Base-by-base conservation (phyloP, 129 eudicot genomes). In the Pseudognaphalium luteoalbum region DNA sequence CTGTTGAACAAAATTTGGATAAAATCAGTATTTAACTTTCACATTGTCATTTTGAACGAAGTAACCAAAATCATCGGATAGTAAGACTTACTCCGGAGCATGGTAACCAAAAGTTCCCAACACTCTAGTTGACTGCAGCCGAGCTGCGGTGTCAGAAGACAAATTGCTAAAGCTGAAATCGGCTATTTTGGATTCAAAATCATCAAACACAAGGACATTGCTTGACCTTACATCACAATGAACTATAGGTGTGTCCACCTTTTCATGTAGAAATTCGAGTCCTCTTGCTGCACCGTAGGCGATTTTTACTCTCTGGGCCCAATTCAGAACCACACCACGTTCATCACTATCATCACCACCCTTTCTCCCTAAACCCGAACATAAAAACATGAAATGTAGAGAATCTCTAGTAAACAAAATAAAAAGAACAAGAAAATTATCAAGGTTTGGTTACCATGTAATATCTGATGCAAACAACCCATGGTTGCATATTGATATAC, bases 311-410 rank as follows among this genome's bases (percentile, higher is more conserved):
- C 87, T 80, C 60, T 81, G 81, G 39, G 14, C 47, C 84, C 80
- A 81, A 12, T 60, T 34, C 42, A 81, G 30, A 59, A 30, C 72
- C 10, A 87, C 85, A 39, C 92, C 92, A 8, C 87, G 89, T 78
- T 83, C 97, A 34, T 87, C 86, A 32, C 87, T 89, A 57, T 89
- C 97, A 34, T 86, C 85, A 37, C 88, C 89, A 59, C 89, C 96
- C 80, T 88, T 89, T 33, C 87, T 81, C 35, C 93, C 98, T 93
- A 50, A 32, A 41, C 51, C 21, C 34, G 21, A 22, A 59, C 11
- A 22, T 47, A 62, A 35, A 66, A 66, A 37, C 65, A 47, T 79
- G 5, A 70, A 66, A 5, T 65, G 30, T 8, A 28, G 20, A 28
- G 20, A 62, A 61, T 74, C 58, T 51, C 58, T 51, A 57, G 16